phyloP scores from a whole-genome alignment of 2,329 filamentous ascomycete species.

The Exophiala alcalophila region DNA sequence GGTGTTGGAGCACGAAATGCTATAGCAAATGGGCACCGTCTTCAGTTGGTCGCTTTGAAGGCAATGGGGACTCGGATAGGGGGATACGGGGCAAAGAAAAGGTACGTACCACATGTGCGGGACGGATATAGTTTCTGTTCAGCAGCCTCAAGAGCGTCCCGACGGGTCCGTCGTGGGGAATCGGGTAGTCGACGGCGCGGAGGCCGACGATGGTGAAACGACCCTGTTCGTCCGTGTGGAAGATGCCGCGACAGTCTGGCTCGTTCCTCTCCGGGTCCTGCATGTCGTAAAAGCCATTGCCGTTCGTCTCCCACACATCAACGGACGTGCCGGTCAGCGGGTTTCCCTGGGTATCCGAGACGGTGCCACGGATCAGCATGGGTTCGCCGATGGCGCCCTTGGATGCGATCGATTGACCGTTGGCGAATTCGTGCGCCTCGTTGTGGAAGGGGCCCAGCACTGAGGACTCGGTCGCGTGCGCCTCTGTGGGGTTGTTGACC shows the following conservation, averaged over 20 bases:
- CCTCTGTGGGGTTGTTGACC: slow-evolving; percentile 16
- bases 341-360: slow-evolving; percentile 12
- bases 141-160: slow-evolving; percentile 53
- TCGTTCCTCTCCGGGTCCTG: slow-evolving; percentile 18
- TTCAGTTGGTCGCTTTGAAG: background rate
- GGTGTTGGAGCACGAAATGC: slow-evolving; percentile 50
- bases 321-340: slow-evolving; percentile 8
- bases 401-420: slow-evolving; percentile 14
- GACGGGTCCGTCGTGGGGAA: slow-evolving; percentile 40
- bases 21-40: slow-evolving; percentile 1
- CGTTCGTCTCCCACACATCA: slow-evolving; percentile 22
- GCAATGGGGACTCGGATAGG: too few species aligned
- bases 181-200: slow-evolving; percentile 17
- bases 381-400: slow-evolving; percentile 14
- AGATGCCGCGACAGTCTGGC: slow-evolving; percentile 18
- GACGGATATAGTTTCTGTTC: slow-evolving; percentile 59
- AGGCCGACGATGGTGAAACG: slow-evolving; percentile 15
- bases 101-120: slow-evolving; percentile 50
- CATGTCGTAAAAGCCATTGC: slow-evolving; percentile 21
- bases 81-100: background rate
- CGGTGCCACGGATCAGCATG: slow-evolving; percentile 15
- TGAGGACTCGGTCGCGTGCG: slow-evolving; percentile 14
- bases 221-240: slow-evolving; percentile 15
- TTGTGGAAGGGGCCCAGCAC: slow-evolving; percentile 22
- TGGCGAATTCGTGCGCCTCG: slow-evolving; percentile 11